phyloP scores from a whole-genome alignment of 257 asterid species.

The Knoxia roxburghii region DNA sequence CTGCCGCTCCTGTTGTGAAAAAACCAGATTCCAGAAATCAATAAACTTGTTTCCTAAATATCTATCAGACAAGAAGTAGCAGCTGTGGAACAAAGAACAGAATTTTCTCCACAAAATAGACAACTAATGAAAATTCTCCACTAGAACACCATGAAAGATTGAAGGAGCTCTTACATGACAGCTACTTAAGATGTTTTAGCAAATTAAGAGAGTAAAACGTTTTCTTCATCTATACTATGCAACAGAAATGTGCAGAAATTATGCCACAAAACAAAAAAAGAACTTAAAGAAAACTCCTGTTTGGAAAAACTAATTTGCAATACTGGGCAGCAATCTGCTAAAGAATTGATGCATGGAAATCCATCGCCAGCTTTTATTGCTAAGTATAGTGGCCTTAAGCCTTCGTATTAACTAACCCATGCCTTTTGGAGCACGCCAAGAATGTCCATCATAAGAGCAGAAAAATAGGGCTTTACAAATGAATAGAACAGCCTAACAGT shows the following conservation, averaged over 20 bases:
- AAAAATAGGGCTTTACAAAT: not conserved
- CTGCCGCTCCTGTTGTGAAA: conserved; percentile 65
- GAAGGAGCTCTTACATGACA: not conserved
- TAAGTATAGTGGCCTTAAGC: not conserved
- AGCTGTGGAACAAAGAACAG: not conserved
- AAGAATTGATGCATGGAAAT: not conserved
- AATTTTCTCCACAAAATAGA: not conserved
- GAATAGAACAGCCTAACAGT: not conserved
- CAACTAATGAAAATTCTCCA: not conserved
- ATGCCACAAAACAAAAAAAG: not conserved
- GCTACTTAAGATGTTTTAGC: not conserved
- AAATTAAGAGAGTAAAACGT: no score
- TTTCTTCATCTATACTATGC: not conserved
- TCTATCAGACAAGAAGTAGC: not conserved
- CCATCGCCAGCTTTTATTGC: not conserved
- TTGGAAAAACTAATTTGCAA: not conserved
- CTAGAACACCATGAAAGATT: not conserved
- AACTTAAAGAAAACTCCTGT: not conserved
- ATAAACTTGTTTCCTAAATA: not conserved
- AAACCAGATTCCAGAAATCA: conserved; percentile 16
- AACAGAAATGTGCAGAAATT: not conserved
- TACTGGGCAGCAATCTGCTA: not conserved
- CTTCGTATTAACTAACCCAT: not conserved
- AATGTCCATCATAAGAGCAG: not conserved
- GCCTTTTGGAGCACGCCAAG: not conserved